Evolutionary conservation across 2,329 filamentous ascomycete genomes (phyloP), one percentile per base, ranked within the genome.

Genomic region (Trichothecium roseum): DNA sequence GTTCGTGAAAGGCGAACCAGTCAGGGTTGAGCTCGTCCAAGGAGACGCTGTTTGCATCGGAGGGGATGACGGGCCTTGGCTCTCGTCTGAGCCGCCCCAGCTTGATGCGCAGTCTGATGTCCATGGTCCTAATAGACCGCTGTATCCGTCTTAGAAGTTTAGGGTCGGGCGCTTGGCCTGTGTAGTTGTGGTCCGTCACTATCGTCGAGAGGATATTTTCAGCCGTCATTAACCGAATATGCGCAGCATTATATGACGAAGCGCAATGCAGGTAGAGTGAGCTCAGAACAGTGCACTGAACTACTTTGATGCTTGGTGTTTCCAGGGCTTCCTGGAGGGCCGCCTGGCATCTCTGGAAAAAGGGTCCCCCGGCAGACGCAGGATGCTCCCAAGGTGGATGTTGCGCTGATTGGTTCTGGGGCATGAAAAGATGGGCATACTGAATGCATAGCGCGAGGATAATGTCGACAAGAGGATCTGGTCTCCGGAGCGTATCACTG

Each of bases 371-470:
- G 4, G 32, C 37, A 10, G 20, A 24, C 6, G 20, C 20, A 10
- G 20, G 20, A 24, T 24, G 20, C 20, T 24, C 20, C 6, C 6
- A 10, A 10, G 20, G 6, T 10, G 20, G 20, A 24, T 24, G 20
- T 10, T 24, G 20, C 20, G 20, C 20, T 10, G 20, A 13, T 17
- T 24, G 24, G 8, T 34, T 17, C 16, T 14, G 31, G 1, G 18
- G 18, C 22, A 35, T 33, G 27, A 34, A 22, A 8, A 28, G 24
- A 27, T 24, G 35, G 8, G 37, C 37, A 20, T 35, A 38, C 17
- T 38, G 37, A 14, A 38, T 35, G 20, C n/a, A 15, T 10, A 38
- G 27, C n/a, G 37, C 37, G 6, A 34, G 32, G 14, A 38, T 22
- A 27, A 38, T 27, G 14, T 38, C 37, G 16, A 35, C 37, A 8